phyloP scores from a whole-genome alignment of 805 yeast species.

The Lipomyces sp. region DNA sequence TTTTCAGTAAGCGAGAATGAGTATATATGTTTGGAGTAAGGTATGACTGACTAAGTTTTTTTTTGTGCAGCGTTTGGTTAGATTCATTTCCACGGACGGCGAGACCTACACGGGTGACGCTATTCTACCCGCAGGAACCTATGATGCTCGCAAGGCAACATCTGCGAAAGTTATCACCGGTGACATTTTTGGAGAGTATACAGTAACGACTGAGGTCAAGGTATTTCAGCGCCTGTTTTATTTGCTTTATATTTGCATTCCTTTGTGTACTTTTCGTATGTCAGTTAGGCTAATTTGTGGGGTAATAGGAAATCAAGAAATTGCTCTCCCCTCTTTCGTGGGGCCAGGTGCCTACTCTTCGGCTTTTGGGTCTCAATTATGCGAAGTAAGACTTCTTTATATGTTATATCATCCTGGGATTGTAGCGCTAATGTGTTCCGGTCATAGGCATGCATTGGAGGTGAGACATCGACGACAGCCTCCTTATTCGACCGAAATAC shows the following conservation, averaged over 20 bases:
- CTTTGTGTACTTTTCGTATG: not conserved
- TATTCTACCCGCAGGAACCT: constrained; percentile 38
- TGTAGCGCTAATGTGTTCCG: not conserved
- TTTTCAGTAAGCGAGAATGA: not conserved
- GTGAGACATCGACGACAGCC: constrained; percentile 13
- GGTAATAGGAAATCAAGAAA: constrained; percentile 34
- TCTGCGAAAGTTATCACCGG: constrained; percentile 49
- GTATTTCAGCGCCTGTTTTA: constrained; percentile 7
- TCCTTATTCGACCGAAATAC: no score
- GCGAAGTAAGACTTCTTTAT: constrained; percentile 37
- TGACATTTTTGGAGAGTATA: constrained; percentile 43
- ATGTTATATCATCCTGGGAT: not conserved
- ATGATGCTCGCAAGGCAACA: constrained; percentile 42
- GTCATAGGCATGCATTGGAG: constrained; percentile 28
- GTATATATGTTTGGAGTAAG: no score
- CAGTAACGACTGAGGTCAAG: constrained; percentile 40
- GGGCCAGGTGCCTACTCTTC: constrained; percentile 42
- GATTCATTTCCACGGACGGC: constrained; percentile 49
- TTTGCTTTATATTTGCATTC: not conserved
- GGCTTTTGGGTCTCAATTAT: constrained; percentile 54
- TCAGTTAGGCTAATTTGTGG: not conserved
- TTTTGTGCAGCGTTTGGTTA: constrained; percentile 42
- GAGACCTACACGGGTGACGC: constrained; percentile 49
- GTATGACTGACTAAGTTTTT: no score
- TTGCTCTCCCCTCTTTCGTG: constrained; percentile 45